phyloP scores from a whole-genome alignment of 1,139 yeast species.

The Casaregolazyma lundiana region DNA sequence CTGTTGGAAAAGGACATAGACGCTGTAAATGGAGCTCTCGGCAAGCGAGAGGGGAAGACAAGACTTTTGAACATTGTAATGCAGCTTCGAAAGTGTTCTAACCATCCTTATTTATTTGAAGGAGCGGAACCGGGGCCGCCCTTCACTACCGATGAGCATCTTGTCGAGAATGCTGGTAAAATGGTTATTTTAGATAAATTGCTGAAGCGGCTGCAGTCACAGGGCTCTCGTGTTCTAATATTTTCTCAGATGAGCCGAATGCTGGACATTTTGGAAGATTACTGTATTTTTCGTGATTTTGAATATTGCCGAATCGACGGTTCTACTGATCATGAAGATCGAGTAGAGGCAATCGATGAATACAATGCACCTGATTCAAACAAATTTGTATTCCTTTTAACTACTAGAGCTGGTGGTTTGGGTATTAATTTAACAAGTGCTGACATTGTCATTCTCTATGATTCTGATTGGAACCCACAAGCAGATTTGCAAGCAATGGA shows the following conservation, averaged over 20 bases:
- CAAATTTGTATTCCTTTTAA: slow-evolving; percentile 78
- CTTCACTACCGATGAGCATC: slow-evolving; percentile 91
- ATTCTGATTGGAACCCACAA: slow-evolving; percentile 98
- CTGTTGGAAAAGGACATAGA: slow-evolving; percentile 89
- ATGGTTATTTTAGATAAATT: slow-evolving; percentile 84
- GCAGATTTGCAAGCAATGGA: slow-evolving; percentile 99
- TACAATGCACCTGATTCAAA: slow-evolving; percentile 78
- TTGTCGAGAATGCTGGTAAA: slow-evolving; percentile 83
- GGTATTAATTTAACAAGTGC: slow-evolving; percentile 94
- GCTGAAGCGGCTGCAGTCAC: slow-evolving; percentile 61
- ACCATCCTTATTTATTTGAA: slow-evolving; percentile 93
- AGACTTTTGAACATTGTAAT: slow-evolving; percentile 86
- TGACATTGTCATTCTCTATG: slow-evolving; percentile 82
- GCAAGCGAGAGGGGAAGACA: slow-evolving; percentile 89
- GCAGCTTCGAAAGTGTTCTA: slow-evolving; percentile 95
- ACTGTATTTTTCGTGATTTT: slow-evolving; percentile 79
- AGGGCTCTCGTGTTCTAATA: slow-evolving; percentile 87
- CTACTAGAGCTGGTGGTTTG: slow-evolving; percentile 97
- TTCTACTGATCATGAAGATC: slow-evolving; percentile 88
- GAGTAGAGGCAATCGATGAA: slow-evolving; percentile 89
- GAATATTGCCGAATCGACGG: slow-evolving; percentile 95
- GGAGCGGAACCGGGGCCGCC: slow-evolving; percentile 99
- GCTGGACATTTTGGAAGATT: slow-evolving; percentile 88
- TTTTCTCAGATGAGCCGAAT: slow-evolving; percentile 95
- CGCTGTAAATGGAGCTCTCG: slow-evolving; percentile 91